These are phyloP conservation scores for Fusarium sarcochroum DNA, from an alignment of 2,329 filamentous ascomycete species.

Conservation along the genomic window DNA sequence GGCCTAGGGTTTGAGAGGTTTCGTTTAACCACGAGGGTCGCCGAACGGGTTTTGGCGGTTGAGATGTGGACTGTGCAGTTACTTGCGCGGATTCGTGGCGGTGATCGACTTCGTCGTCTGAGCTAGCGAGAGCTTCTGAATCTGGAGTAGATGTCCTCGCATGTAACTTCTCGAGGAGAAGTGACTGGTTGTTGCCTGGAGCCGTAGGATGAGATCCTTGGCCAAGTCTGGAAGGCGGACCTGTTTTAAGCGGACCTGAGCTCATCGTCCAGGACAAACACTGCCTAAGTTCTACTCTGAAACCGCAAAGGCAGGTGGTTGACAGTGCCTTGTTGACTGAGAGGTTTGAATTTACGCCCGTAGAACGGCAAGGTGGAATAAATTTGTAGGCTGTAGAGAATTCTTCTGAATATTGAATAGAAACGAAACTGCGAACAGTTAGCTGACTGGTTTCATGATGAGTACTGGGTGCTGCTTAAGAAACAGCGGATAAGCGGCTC, in stretches of 20 bases:
- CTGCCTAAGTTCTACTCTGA: slow-evolving; percentile 21
- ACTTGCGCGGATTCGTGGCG: slow-evolving; percentile 67
- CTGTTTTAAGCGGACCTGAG: slow-evolving; percentile 64
- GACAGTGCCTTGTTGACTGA: not conserved
- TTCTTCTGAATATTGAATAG: slow-evolving; percentile 36
- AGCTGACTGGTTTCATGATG: slow-evolving; percentile 39
- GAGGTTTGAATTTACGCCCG: not conserved
- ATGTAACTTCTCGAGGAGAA: slow-evolving; percentile 81
- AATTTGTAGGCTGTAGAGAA: slow-evolving; percentile 27
- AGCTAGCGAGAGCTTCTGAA: slow-evolving; percentile 92
- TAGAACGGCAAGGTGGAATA: slow-evolving; percentile 9
- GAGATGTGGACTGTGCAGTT: slow-evolving; percentile 52
- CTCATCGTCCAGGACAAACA: slow-evolving; percentile 61
- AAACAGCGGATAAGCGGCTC: slow-evolving; percentile 31
- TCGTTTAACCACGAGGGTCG: slow-evolving; percentile 91
- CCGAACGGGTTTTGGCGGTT: slow-evolving; percentile 73
- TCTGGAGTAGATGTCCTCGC: slow-evolving; percentile 90
- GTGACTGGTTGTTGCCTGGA: slow-evolving; percentile 71
- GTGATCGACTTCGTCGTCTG: slow-evolving; percentile 89
- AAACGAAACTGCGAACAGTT: slow-evolving; percentile 44
- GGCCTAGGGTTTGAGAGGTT: slow-evolving; percentile 73
- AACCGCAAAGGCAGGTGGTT: slow-evolving; percentile 5
- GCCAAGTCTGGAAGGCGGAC: slow-evolving; percentile 66
- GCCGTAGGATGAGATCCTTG: slow-evolving; percentile 61
- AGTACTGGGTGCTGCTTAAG: slow-evolving; percentile 27